Percentiles rank a stretch among this genome's conserved stretches.
phyloP scores from a whole-genome alignment of 306 rosid genomes.

The Elaeagnus macrophylla region DNA sequence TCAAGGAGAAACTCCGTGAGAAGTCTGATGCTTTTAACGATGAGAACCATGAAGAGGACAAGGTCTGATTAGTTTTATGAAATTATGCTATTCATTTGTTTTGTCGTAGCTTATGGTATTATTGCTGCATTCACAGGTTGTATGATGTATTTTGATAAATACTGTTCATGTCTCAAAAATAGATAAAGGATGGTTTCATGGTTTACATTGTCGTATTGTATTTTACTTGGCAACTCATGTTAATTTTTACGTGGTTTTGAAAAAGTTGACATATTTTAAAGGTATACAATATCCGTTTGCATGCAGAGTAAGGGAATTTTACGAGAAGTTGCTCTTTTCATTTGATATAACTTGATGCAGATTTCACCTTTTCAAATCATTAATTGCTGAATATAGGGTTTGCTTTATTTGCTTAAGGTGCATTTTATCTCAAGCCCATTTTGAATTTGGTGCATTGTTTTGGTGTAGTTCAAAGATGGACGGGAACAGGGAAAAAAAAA shows the following conservation, averaged over 20 bases:
- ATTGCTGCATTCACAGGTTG: too few relatives aligned
- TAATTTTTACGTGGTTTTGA: neutral
- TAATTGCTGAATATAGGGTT: too few relatives aligned
- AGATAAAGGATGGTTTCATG: neutral
- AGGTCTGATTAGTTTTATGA: conserved; percentile 36
- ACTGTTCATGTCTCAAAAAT: neutral
- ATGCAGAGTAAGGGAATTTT: neutral
- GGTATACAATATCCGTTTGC: too few relatives aligned
- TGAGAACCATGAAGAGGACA: conserved; percentile 49
- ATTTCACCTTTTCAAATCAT: too few relatives aligned
- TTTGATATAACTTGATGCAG: neutral
- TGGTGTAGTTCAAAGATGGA: too few relatives aligned
- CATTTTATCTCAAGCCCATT: too few relatives aligned
- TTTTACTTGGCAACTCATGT: neutral
- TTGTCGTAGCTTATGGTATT: too few relatives aligned
- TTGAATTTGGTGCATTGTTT: too few relatives aligned
- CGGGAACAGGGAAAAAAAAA: too few relatives aligned
- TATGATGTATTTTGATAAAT: neutral
- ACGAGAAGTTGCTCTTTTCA: neutral
- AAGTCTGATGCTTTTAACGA: conserved; percentile 84
- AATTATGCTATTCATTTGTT: neutral
- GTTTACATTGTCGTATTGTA: neutral
- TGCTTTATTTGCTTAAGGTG: too few relatives aligned
- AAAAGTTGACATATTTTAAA: too few relatives aligned
- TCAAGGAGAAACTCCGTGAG: conserved; percentile 72